These are phyloP conservation scores for Pseudomonodictys pantanalensis DNA, from an alignment of 495 filamentous ascomycete species.

Conservation along the genomic window DNA sequence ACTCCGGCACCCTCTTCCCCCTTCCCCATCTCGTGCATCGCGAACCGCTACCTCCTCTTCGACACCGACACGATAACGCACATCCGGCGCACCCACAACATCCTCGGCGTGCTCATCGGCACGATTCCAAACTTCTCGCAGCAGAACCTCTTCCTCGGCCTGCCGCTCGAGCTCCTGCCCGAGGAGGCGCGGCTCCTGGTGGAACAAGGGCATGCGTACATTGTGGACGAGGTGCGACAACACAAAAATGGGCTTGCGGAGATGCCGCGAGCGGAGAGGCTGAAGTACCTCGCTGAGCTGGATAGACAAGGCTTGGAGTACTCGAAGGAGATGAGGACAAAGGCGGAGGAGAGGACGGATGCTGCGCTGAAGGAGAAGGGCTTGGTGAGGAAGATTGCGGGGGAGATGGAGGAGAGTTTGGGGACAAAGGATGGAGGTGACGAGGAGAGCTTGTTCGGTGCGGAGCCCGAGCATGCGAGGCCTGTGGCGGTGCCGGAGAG, in stretches of 20 bases:
- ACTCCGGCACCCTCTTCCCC: constrained; percentile 43
- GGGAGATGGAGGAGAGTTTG: neutral
- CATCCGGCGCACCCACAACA: constrained; percentile 75
- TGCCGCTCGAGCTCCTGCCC: constrained; percentile 84
- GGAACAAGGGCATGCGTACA: constrained; percentile 72
- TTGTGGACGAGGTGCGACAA: constrained; percentile 69
- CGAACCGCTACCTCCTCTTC: constrained; percentile 82
- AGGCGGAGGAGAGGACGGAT: constrained; percentile 35
- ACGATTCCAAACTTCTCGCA: constrained; percentile 86
- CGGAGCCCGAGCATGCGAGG: neutral
- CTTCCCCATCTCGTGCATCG: constrained; percentile 79
- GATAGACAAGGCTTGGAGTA: constrained; percentile 47
- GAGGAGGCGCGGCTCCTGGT: constrained; percentile 85
- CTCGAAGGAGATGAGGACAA: constrained; percentile 46
- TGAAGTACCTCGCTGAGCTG: constrained; percentile 34
- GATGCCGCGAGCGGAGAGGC: constrained; percentile 55
- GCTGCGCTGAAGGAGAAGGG: constrained; percentile 31
- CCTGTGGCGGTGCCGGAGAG: neutral
- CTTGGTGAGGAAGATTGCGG: constrained; percentile 20
- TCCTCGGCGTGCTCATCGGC: constrained; percentile 83
- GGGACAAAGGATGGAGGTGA: neutral
- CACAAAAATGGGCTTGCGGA: constrained; percentile 60
- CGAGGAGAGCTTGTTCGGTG: constrained; percentile 3
- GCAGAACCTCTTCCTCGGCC: constrained; percentile 89
- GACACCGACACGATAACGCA: constrained; percentile 76